phyloP scores from a whole-genome alignment of 352 stramenopile genomes.

The Phytophthora ramorum region DNA sequence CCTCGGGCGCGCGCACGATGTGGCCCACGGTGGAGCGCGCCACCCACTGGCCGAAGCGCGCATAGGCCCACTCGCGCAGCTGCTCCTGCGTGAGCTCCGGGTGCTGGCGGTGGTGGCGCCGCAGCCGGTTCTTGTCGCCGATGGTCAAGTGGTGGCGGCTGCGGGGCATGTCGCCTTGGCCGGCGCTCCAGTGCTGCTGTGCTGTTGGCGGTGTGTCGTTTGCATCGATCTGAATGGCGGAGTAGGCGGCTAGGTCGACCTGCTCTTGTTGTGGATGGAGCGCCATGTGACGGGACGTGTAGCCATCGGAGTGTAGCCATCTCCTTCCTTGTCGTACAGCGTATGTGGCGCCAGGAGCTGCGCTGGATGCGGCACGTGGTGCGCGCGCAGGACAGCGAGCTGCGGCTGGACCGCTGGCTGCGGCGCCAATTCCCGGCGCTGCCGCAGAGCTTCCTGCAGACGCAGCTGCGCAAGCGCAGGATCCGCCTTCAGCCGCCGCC shows the following conservation, averaged over 20 bases:
- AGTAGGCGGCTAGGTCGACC: too few species aligned
- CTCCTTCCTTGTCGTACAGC: background rate
- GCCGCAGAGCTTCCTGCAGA: conserved; percentile 69
- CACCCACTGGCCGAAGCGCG: conserved; percentile 36
- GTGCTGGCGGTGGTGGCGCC: conserved; percentile 24
- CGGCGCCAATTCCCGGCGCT: conserved; percentile 53
- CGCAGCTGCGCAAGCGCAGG: conserved; percentile 70
- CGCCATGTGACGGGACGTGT: background rate
- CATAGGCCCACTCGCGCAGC: conserved; percentile 38
- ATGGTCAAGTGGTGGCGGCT: conserved; percentile 47
- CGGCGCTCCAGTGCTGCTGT: conserved; percentile 14
- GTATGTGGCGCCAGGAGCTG: conserved; percentile 46
- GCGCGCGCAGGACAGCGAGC: conserved; percentile 52
- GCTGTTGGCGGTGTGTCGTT: conserved; percentile 14
- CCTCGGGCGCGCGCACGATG: conserved; percentile 34
- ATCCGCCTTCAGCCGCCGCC: conserved; percentile 49
- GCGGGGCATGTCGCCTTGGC: conserved; percentile 7
- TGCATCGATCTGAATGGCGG: too few species aligned
- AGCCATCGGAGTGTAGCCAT: conserved; percentile 17
- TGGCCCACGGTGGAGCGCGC: conserved; percentile 41
- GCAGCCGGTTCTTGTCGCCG: conserved; percentile 39
- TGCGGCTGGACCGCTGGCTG: conserved; percentile 78
- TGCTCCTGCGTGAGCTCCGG: conserved; percentile 45
- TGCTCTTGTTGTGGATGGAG: too few species aligned
- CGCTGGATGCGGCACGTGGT: conserved; percentile 66